Evolutionary conservation across 1,284 basidiomycete species (phyloP), one percentile per base, ranked within the genome.

Genomic region (Malassezia sp.): DNA sequence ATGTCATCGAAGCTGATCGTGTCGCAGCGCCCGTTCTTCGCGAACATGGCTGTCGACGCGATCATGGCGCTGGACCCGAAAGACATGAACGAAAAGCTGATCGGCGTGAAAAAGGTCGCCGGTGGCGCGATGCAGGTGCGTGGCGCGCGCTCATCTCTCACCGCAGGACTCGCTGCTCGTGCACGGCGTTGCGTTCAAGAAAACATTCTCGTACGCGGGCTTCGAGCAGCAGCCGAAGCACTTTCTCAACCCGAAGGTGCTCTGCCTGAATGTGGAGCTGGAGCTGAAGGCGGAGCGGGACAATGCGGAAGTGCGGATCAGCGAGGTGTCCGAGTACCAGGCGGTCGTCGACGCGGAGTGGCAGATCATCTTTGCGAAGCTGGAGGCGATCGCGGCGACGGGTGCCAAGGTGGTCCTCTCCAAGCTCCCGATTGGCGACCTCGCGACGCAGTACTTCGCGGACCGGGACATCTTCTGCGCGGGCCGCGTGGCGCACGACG

Each of bases 1-100:
- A 96, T 99, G 91, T 96, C 91, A 17, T 96, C 90, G 53, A 99
- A 99, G 74, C 80, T 99, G 54, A 96, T 99, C 61, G 90, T 96
- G 71, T 89, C 88, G 30, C 89, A 96, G 75, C 95, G 93, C 67
- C 90, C 91, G 4, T 99, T 97, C 76, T 99, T 99, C 76, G 84
- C 89, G 24, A 81, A 85, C 58, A 97, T 99, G 90, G 93, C 95
- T 45, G 93, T 99, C 37, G 86, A 97, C 67, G 89, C 93, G 31
- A 89, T 99, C 34, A 38, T 47, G 27, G 51, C 57, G 24, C 56
- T 99, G 35, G 89, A 99, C 74, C 88, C 86, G 67, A 78, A 84
- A 37, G 89, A 95, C 65, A 78, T 97, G 38, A 88, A 99, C 72
- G 89, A 96, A 71, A 86, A 83, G 18, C 78, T 97, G 59, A 97